Evolutionary conservation across 257 asterid genomes (phyloP).

Genomic region (Knoxia roxburghii): DNA sequence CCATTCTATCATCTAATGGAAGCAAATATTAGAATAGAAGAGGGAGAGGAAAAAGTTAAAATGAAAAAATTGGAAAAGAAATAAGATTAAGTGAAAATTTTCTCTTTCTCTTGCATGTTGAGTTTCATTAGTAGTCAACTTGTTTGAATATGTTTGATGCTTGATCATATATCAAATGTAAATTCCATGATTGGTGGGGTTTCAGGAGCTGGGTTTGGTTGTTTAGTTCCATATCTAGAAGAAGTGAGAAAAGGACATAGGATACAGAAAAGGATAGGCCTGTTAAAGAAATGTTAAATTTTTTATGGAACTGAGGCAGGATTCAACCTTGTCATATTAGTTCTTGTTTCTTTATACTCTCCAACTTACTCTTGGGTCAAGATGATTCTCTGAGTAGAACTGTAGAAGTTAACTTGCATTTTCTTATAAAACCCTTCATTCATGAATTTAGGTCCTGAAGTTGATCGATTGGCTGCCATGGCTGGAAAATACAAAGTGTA

Average conservation of each 20-base stretch:
- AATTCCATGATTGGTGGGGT: not conserved
- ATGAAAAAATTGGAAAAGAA: no score
- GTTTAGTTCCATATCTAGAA: not conserved
- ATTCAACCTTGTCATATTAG: not conserved
- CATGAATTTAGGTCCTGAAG: constrained; percentile 72
- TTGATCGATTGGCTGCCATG: constrained; percentile 88
- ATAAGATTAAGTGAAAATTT: not conserved
- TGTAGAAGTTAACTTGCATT: constrained; percentile 4
- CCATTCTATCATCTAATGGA: not conserved
- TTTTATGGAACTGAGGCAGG: not conserved
- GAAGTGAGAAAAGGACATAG: not conserved
- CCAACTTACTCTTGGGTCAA: not conserved
- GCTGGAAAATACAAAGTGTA: constrained; percentile 88
- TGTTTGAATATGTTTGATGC: not conserved
- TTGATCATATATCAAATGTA: not conserved
- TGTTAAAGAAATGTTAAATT: not conserved
- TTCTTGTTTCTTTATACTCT: not conserved
- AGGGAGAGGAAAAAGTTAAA: not conserved
- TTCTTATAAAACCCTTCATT: not conserved
- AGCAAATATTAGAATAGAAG: not conserved
- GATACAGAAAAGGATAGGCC: not conserved
- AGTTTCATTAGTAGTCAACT: not conserved
- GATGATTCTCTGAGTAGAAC: not conserved
- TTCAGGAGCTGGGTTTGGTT: not conserved
- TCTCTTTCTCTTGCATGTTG: not conserved